Percentiles rank a stretch among this genome's conserved stretches.
Conservation (phyloP, 257 asterid genomes). For the Gentiana straminea region DNA sequence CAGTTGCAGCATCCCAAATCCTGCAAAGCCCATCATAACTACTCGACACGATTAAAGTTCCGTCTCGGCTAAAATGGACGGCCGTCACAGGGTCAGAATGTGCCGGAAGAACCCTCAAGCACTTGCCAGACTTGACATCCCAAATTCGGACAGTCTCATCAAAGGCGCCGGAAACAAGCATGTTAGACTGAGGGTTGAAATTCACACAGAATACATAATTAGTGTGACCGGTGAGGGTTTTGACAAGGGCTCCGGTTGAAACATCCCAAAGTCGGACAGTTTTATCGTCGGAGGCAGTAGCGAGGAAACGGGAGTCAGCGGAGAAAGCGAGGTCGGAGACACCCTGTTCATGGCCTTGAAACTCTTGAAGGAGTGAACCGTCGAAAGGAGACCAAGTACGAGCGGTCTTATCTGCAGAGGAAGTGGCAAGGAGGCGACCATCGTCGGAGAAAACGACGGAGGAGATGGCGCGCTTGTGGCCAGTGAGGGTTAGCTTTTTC, state of each 20-base stretch:
- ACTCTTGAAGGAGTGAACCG: constrained; percentile 39
- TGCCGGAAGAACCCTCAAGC: constrained; percentile 86
- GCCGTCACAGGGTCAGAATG: constrained; percentile 95
- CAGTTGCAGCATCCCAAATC: constrained; percentile 96
- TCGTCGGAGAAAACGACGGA: constrained; percentile 76
- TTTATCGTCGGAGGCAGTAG: constrained; percentile 91
- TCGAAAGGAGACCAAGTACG: constrained; percentile 52
- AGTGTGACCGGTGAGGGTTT: constrained; percentile 80
- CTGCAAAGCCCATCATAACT: constrained; percentile 95
- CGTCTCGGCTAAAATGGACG: constrained; percentile 72
- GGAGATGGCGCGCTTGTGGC: constrained; percentile 71
- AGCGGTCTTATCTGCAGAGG: constrained; percentile 86
- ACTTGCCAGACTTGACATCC: constrained; percentile 92
- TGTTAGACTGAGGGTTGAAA: constrained; percentile 76
- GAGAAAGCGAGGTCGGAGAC: constrained; percentile 85
- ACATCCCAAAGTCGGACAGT: constrained; percentile 85
- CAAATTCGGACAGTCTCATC: constrained; percentile 88
- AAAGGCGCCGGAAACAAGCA: constrained; percentile 79
- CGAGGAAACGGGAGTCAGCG: constrained; percentile 64
- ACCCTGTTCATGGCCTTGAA: constrained; percentile 72
- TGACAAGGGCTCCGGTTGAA: constrained; percentile 58
- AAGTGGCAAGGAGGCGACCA: constrained; percentile 63
- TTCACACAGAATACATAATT: constrained; percentile 79
- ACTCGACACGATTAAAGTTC: constrained; percentile 68
- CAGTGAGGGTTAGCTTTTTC: constrained; percentile 58